Percentiles rank a stretch among this genome's conserved stretches.
phyloP scores from a whole-genome alignment of 768 basidiomycete species.

The Termitomyces bulborhizus region DNA sequence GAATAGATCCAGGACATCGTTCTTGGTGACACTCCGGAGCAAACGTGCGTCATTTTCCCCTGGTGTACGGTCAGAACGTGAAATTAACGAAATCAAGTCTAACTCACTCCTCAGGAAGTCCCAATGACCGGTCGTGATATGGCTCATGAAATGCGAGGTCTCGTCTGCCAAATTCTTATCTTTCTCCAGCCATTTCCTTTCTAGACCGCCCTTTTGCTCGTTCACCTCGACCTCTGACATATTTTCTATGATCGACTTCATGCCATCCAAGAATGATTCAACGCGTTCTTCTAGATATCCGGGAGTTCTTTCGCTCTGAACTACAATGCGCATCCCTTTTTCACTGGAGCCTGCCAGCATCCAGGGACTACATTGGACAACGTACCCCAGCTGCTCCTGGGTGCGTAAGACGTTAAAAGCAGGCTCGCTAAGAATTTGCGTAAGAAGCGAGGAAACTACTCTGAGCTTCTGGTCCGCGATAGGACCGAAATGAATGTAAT shows the following conservation, averaged over 20 bases:
- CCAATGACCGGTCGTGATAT: slow-evolving; percentile 73
- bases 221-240: slow-evolving; percentile 72
- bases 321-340: slow-evolving; percentile 72
- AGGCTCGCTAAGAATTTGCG: slow-evolving; percentile 86
- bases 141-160: slow-evolving; percentile 54
- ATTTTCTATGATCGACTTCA: slow-evolving; percentile 59
- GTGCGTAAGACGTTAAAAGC: slow-evolving; percentile 89
- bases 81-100: neutral
- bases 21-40: slow-evolving; percentile 60
- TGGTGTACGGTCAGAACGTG: slow-evolving; percentile 24
- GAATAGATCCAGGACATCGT: slow-evolving; percentile 72
- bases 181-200: slow-evolving; percentile 78
- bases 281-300: slow-evolving; percentile 82
- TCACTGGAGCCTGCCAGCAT: slow-evolving; percentile 57
- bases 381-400: slow-evolving; percentile 92
- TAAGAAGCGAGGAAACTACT: slow-evolving; percentile 63
- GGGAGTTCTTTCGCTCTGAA: slow-evolving; percentile 84
- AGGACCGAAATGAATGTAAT: slow-evolving; percentile 78
- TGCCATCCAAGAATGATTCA: slow-evolving; percentile 77
- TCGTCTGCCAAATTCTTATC: slow-evolving; percentile 89
- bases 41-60: slow-evolving; percentile 68
- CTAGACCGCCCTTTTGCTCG: slow-evolving; percentile 71
- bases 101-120: slow-evolving; percentile 83
- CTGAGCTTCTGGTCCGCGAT: slow-evolving; percentile 57
- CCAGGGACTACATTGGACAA: slow-evolving; percentile 64